A percentile compares a stretch with the other conserved stretches of the same genome.
Evolutionary conservation across 2,329 filamentous ascomycete genomes (phyloP).

Genomic region (Microdochium paspali): DNA sequence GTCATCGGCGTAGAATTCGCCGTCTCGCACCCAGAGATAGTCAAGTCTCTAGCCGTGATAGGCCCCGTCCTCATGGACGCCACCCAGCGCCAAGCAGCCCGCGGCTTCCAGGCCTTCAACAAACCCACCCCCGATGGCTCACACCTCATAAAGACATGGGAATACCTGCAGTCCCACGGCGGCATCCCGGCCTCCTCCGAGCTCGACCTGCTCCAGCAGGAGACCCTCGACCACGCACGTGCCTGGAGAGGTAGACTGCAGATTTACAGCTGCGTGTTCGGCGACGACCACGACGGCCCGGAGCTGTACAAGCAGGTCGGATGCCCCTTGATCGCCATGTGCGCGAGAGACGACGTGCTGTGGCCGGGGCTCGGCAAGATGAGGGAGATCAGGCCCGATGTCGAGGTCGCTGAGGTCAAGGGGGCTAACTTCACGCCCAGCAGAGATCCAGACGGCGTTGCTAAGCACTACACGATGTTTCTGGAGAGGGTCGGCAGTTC

Average conservation of each 20-base stretch:
- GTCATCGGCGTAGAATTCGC: conserved; percentile 8
- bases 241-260: conserved; percentile 3
- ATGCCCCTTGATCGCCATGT: conserved; percentile 1
- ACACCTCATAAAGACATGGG: conserved; percentile 2
- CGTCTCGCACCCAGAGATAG: background rate
- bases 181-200: background rate
- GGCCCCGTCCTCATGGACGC: conserved; percentile 2
- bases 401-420: background rate
- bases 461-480: background rate
- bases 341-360: conserved; percentile 4
- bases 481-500: too few relatives aligned
- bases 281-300: conserved; percentile 3
- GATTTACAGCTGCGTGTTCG: conserved; percentile 4
- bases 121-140: conserved; percentile 1
- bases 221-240: conserved; percentile 3
- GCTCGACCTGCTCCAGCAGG: conserved; percentile 3
- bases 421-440: conserved; percentile 3
- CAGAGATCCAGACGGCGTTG: conserved; percentile 1
- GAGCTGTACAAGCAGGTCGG: conserved; percentile 1
- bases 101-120: conserved; percentile 2
- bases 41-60: conserved; percentile 1
- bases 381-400: background rate
- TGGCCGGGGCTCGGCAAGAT: conserved; percentile 1
- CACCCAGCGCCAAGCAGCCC: background rate
- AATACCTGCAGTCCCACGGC: conserved; percentile 2